These are phyloP conservation scores for Rhipidocladum racemiflorum DNA, from an alignment of 176 grass and related monocot species.

Conservation along the genomic window DNA sequence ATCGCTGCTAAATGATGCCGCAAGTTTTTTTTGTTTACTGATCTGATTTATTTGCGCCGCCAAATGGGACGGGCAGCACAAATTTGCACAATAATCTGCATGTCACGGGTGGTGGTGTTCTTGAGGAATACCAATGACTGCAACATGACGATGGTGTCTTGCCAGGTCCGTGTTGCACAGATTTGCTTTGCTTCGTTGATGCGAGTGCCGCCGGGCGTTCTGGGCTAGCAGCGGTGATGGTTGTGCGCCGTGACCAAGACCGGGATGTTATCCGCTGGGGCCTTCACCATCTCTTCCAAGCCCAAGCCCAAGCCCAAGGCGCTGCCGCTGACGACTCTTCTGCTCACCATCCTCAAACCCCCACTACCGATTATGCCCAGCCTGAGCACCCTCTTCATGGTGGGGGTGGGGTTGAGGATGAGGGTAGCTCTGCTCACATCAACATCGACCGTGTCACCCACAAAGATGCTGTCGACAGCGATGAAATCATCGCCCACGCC, in stretches of 20 bases:
- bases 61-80: no score
- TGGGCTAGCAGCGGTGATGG: constrained; percentile 15
- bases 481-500: constrained; percentile 64
- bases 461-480: constrained; percentile 42
- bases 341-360: not conserved
- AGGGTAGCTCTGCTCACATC: not conserved
- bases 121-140: no score
- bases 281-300: constrained; percentile 67
- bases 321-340: not conserved
- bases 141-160: not conserved
- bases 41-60: no score
- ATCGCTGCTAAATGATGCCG: no score
- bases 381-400: constrained; percentile 25
- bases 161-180: not conserved
- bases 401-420: constrained; percentile 3
- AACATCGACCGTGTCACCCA: not conserved
- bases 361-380: not conserved
- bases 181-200: no score
- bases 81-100: no score
- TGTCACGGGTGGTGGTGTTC: no score
- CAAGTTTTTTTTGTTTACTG: no score
- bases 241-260: constrained; percentile 53
- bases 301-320: no score
- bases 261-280: constrained; percentile 68
- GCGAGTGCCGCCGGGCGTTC: no score